Percentiles rank a stretch among this genome's conserved stretches.
These are phyloP conservation scores for Blastobotrys robertii DNA, from an alignment of 805 yeast species.

Conservation along the genomic window DNA sequence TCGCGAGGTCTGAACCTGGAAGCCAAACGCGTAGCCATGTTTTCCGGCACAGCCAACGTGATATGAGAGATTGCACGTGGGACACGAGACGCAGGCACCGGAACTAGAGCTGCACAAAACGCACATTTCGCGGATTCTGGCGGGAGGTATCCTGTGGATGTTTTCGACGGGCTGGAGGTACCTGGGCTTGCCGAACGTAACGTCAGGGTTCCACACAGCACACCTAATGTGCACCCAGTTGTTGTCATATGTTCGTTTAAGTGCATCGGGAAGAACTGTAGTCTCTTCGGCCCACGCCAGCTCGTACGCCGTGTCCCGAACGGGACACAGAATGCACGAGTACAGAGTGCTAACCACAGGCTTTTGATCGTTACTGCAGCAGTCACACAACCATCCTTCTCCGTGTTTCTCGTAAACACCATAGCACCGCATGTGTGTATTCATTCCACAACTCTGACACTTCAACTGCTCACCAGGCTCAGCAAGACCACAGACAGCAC, in stretches of 20 bases:
- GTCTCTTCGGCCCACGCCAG: conserved; percentile 34
- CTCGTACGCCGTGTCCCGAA: conserved; percentile 41
- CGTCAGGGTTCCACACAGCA: conserved; percentile 44
- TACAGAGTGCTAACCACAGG: conserved; percentile 51
- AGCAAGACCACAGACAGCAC: conserved; percentile 48
- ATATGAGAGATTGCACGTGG: conserved; percentile 31
- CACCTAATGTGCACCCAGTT: conserved; percentile 76
- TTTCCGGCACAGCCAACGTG: conserved; percentile 55
- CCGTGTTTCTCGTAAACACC: conserved; percentile 32
- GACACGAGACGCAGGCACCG: conserved; percentile 44
- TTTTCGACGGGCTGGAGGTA: conserved; percentile 42
- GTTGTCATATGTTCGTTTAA: conserved; percentile 58
- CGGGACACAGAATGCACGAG: conserved; percentile 56
- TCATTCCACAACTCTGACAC: conserved; percentile 59
- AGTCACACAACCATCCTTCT: conserved; percentile 66
- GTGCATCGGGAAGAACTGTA: conserved; percentile 45
- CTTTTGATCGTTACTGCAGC: conserved; percentile 59
- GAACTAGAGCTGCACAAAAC: conserved; percentile 38
- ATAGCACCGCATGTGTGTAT: conserved; percentile 62
- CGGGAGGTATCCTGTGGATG: conserved; percentile 21
- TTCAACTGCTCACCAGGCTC: conserved; percentile 36
- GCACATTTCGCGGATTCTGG: conserved; percentile 26
- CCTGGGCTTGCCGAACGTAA: conserved; percentile 34
- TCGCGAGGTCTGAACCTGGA: conserved; percentile 29
- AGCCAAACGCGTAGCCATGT: conserved; percentile 42